Conservation (phyloP, 2,329 filamentous ascomycete species). For the Scorias spongiosa region DNA sequence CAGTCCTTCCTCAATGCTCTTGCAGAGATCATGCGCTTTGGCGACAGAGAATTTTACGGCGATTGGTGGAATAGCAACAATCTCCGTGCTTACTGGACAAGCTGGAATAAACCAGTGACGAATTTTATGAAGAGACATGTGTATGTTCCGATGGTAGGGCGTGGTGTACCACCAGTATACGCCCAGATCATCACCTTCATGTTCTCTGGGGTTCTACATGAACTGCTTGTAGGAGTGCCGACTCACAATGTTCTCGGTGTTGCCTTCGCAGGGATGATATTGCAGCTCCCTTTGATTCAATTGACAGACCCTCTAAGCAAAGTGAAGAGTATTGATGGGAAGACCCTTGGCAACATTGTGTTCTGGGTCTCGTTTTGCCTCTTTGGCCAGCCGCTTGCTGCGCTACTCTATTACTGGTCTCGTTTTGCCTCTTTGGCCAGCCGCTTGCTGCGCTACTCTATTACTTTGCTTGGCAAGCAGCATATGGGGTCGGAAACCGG, state of each 20-base stretch:
- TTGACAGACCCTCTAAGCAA: conserved; percentile 68
- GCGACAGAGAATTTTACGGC: conserved; percentile 85
- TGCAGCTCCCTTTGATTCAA: conserved; percentile 77
- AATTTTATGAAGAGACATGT: conserved; percentile 93
- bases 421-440: conserved; percentile 89
- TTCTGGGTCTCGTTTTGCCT: conserved; percentile 97
- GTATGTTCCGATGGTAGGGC: conserved; percentile 71
- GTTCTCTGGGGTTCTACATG: conserved; percentile 78
- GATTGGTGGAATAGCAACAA: conserved; percentile 96
- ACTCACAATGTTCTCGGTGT: conserved; percentile 64
- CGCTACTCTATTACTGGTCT: conserved; percentile 90
- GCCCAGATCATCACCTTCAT: conserved; percentile 76
- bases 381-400: conserved; percentile 84
- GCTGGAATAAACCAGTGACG: conserved; percentile 96
- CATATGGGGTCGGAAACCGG: conserved; percentile 57
- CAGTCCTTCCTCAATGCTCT: conserved; percentile 84
- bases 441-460: conserved; percentile 84
- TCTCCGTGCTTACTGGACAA: conserved; percentile 80
- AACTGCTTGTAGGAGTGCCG: conserved; percentile 81
- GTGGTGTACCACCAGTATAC: conserved; percentile 56
- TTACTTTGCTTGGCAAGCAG: conserved; percentile 97
- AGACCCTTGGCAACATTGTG: conserved; percentile 75
- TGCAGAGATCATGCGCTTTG: conserved; percentile 79
- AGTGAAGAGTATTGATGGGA: conserved; percentile 58
- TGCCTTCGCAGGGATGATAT: conserved; percentile 84